Conservation (phyloP, 768 basidiomycete species). For the Agaricus blazei region DNA sequence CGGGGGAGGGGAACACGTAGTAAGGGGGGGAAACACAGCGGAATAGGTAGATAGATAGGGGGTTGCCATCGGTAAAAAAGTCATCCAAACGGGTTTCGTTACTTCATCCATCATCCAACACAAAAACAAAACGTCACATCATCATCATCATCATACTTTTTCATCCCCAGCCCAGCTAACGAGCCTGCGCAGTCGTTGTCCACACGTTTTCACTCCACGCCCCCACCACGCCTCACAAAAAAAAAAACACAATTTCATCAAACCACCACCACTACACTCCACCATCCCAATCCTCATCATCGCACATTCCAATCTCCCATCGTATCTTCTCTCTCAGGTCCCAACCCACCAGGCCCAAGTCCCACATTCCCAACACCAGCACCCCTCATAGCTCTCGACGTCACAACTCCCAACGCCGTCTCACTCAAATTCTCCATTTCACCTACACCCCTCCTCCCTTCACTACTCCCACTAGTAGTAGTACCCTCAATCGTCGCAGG, state of each 20-base stretch:
- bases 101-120: neutral
- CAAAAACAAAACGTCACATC: no score
- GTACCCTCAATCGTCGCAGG: slow-evolving; percentile 53
- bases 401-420: slow-evolving; percentile 24
- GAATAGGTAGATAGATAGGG: neutral
- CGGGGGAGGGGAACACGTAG: slow-evolving; percentile 1
- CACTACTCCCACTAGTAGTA: slow-evolving; percentile 45
- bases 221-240: neutral
- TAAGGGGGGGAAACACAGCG: neutral
- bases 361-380: slow-evolving; percentile 7
- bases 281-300: neutral
- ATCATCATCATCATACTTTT: no score
- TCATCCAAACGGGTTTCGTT: neutral
- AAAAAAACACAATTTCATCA: neutral
- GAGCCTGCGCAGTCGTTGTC: slow-evolving; percentile 6
- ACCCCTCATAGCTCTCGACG: slow-evolving; percentile 10
- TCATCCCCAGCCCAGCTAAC: neutral
- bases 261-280: neutral
- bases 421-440: slow-evolving; percentile 32
- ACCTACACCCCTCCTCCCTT: slow-evolving; percentile 24
- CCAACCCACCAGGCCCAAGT: slow-evolving; percentile 2
- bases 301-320: slow-evolving; percentile 9
- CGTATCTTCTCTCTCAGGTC: slow-evolving; percentile 2
- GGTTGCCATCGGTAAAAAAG: neutral
- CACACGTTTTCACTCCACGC: neutral